Base-by-base conservation (phyloP, 495 filamentous ascomycete species). In the Aspergillus olivimuriae region DNA sequence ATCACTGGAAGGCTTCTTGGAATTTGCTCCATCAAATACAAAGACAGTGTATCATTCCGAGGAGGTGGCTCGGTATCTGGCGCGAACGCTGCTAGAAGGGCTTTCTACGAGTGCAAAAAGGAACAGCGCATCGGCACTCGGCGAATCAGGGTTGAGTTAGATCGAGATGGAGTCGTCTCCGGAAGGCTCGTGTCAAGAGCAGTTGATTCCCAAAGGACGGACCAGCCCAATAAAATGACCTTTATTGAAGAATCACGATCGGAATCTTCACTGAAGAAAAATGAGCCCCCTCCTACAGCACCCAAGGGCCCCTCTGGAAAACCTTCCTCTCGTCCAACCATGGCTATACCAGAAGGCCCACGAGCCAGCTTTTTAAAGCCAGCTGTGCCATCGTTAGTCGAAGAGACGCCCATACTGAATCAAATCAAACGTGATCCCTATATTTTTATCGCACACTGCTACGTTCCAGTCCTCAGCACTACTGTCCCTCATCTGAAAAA, bases 1-100 rank as follows among this genome's bases (percentile, higher is more conserved):
- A 82, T 86, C 30, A 96, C 87, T 12, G 94, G 92, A 9, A 94
- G 84, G 46, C 92, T 88, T 51, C 76, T 99, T 1, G 92, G 92
- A 2, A 85, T 99, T 53, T 94, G 88, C 40, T 84, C 85, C 14
- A 84, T 99, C 57, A 80, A 83, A 48, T 99, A 94, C 65, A 81
- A 82, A 56, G 91, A 96, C 50, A 77, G 74, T 16, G 71, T 66
- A 43, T 74, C 77, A 4, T 73, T 59, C 56, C 77, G 61, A 35
- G 69, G 71, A 16, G 53, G 59, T 12, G 59, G 76, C 9, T 51
- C 74, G 8, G 54, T 83, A 20, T 70, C 76, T n/a, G 92, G 87
- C 9, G 74, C 78, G 30, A 80, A 79, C 48, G 83, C 88, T 20
- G 94, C 94, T 1, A 83, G 78, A 57, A 77, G 77, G 35, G 92